These are phyloP conservation scores for Colletotrichum camelliae DNA, from an alignment of 2,329 filamentous ascomycete species.

Conservation along the genomic window DNA sequence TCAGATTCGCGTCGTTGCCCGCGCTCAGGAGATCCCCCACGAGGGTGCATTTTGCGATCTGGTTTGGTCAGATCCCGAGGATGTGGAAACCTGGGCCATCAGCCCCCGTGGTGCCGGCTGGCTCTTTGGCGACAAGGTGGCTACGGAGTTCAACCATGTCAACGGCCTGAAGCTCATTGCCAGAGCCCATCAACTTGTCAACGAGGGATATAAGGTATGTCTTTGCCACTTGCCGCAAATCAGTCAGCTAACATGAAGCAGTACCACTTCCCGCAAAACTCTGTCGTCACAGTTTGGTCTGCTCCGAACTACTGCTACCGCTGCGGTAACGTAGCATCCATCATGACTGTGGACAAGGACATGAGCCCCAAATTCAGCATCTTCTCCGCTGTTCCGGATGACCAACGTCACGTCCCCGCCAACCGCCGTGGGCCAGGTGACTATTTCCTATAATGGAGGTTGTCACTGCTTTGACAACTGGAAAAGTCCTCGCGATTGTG, in stretches of 20 bases:
- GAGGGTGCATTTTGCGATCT: slow-evolving; percentile 98
- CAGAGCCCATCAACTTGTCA: slow-evolving; percentile 96
- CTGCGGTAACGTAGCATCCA: slow-evolving; percentile 95
- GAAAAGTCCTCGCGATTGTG: background rate
- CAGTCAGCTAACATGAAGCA: slow-evolving; percentile 37
- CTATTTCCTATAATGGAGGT: slow-evolving; percentile 64
- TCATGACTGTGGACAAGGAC: slow-evolving; percentile 89
- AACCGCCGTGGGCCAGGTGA: slow-evolving; percentile 71
- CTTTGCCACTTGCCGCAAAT: background rate
- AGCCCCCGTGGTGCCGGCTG: slow-evolving; percentile 96
- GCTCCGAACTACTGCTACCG: slow-evolving; percentile 95
- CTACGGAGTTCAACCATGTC: slow-evolving; percentile 96
- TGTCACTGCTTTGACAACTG: background rate
- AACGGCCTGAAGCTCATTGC: slow-evolving; percentile 96
- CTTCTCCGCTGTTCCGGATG: slow-evolving; percentile 87
- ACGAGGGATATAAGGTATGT: slow-evolving; percentile 93
- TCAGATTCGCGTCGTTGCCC: slow-evolving; percentile 97
- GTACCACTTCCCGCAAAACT: slow-evolving; percentile 95
- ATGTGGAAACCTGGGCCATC: slow-evolving; percentile 94
- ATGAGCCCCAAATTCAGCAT: slow-evolving; percentile 92
- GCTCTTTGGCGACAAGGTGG: slow-evolving; percentile 96
- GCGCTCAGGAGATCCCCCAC: slow-evolving; percentile 96
- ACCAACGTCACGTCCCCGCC: slow-evolving; percentile 79
- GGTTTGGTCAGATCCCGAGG: slow-evolving; percentile 98
- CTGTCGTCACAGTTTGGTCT: slow-evolving; percentile 97